phyloP scores from a whole-genome alignment of 139 green algal species.

The Picochlorum sp. region DNA sequence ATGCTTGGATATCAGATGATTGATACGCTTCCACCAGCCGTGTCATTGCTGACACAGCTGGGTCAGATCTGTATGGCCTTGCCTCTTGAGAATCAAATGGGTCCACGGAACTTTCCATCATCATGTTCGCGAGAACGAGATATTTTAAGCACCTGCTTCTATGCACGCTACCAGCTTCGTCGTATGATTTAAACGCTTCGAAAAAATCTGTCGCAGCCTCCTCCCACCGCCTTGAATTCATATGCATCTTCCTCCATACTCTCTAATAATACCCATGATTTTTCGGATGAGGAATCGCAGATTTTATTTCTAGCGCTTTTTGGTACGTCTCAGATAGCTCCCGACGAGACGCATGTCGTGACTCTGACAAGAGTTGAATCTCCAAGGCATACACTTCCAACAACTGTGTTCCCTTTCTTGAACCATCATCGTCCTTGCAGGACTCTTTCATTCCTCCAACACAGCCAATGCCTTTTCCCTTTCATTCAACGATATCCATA shows the following conservation, averaged over 20 bases:
- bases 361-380: slow-evolving; percentile 92
- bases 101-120: slow-evolving; percentile 93
- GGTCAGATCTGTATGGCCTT: slow-evolving; percentile 78
- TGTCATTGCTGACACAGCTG: slow-evolving; percentile 85
- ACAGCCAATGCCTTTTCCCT: slow-evolving; percentile 56
- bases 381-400: slow-evolving; percentile 96
- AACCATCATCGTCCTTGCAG: slow-evolving; percentile 78
- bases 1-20: slow-evolving; percentile 80
- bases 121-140: slow-evolving; percentile 95
- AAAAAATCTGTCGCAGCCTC: slow-evolving; percentile 96
- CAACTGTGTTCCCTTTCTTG: slow-evolving; percentile 96
- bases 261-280: slow-evolving; percentile 95
- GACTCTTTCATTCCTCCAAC: slow-evolving; percentile 82
- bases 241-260: slow-evolving; percentile 99
- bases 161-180: slow-evolving; percentile 68
- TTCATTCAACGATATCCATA: slow-evolving; percentile 82
- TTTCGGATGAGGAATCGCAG: slow-evolving; percentile 91
- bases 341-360: slow-evolving; percentile 82
- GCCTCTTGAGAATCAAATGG: slow-evolving; percentile 93
- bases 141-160: slow-evolving; percentile 97
- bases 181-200: slow-evolving; percentile 98
- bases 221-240: slow-evolving; percentile 79
- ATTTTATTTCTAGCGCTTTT: slow-evolving; percentile 76
- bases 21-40: slow-evolving; percentile 93
- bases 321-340: slow-evolving; percentile 76